These are phyloP conservation scores for Guillardia theta DNA, from an alignment of 78 protist species.

Conservation along the genomic window DNA sequence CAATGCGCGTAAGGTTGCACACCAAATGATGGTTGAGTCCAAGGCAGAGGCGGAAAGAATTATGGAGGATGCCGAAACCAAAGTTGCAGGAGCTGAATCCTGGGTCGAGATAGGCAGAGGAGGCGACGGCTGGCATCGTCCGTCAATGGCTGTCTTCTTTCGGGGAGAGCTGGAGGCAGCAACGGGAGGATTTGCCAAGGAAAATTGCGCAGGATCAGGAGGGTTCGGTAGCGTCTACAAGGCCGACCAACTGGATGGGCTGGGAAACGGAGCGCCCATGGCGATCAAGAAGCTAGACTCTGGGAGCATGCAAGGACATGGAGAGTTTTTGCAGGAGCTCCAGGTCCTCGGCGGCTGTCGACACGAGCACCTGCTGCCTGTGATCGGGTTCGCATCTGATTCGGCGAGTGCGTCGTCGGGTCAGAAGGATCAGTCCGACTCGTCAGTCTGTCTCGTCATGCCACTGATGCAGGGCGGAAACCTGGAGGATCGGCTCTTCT, in stretches of 20 bases:
- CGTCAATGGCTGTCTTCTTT: neutral
- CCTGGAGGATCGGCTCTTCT: neutral
- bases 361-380: neutral
- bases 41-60: neutral
- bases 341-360: neutral
- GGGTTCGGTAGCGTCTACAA: neutral
- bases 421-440: neutral
- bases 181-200: neutral
- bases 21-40: neutral
- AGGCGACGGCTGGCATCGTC: neutral
- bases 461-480: conserved; percentile 10
- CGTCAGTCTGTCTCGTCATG: neutral
- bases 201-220: neutral
- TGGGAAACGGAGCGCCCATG: neutral
- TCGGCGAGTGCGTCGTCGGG: neutral
- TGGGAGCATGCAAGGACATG: neutral
- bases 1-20: neutral
- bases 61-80: neutral
- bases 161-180: neutral
- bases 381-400: neutral
- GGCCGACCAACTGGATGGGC: neutral
- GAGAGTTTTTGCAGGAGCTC: conserved; percentile 17
- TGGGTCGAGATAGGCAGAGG: neutral
- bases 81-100: neutral
- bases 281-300: neutral